A percentile compares a stretch with the other conserved stretches of the same genome.
Conservation (phyloP, 192 early-diverging fungal species). For the Funneliformis geosporum region DNA sequence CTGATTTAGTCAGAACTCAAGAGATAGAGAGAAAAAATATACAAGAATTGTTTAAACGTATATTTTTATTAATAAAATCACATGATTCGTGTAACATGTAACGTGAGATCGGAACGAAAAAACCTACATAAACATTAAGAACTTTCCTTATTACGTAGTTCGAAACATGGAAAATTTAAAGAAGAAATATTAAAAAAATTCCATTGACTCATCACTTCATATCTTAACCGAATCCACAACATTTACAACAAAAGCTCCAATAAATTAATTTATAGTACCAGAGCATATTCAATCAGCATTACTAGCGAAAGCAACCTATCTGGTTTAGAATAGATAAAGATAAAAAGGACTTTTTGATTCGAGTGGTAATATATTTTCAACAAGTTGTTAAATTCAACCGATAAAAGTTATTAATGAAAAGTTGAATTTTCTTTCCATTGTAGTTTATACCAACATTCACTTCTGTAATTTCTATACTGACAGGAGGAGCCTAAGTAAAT, state of each 20-base stretch:
- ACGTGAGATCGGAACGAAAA: too few relatives aligned
- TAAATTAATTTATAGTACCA: constrained; percentile 47
- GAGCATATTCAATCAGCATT: constrained; percentile 59
- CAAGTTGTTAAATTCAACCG: too few relatives aligned
- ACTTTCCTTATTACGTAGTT: constrained; percentile 66
- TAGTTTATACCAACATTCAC: constrained; percentile 76
- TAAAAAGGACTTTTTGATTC: constrained; percentile 51
- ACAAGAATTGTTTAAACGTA: too few relatives aligned
- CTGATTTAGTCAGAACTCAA: too few relatives aligned
- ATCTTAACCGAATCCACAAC: constrained; percentile 4
- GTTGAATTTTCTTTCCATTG: background rate
- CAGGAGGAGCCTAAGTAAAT: constrained; percentile 73
- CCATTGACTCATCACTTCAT: constrained; percentile 42
- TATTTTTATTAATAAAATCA: too few relatives aligned
- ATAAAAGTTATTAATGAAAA: too few relatives aligned
- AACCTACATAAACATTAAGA: constrained; percentile 66
- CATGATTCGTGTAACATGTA: too few relatives aligned
- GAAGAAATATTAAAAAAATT: constrained; percentile 60
- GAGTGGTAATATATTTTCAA: constrained; percentile 48
- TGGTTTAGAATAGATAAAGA: constrained; percentile 64
- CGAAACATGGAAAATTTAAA: constrained; percentile 66
- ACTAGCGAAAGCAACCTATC: constrained; percentile 57
- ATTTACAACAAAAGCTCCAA: constrained; percentile 38
- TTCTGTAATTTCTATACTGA: constrained; percentile 67
- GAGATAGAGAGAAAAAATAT: too few relatives aligned